Base-by-base conservation (phyloP, 176 grass and related monocot genomes). In the Musa itinerans region DNA sequence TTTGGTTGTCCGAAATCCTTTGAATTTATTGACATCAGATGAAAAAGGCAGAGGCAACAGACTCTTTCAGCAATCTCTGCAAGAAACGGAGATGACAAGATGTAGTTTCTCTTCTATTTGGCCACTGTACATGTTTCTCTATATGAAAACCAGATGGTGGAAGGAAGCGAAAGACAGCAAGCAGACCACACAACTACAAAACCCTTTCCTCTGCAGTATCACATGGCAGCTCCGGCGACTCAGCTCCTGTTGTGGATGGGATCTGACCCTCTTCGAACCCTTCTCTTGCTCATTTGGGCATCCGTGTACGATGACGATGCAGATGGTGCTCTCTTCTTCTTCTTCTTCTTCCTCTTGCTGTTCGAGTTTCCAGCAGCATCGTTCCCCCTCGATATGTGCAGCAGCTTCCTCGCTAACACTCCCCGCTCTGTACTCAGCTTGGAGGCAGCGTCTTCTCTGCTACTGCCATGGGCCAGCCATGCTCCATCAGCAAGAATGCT, bases 241-340 rank as follows among this genome's bases (percentile, higher is more conserved):
- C 29, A 71, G 24, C 53, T 74, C 72, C 72, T 55, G 72, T 74
- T 74, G 53, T 74, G 72, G 13, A 74, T 74, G 2, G 72, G 72
- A 74, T 74, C 72, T 0, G 72, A 74, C 9, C 72, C 72, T 56
- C 72, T 53, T 34, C 72, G 52, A 19, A 57, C 53, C 34, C 52
- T 74, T 57, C 72, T 74, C 14, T 56, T 74, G 52, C 72, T 74
- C 53, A 74, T 56, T 74, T 74, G 52, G 11, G 11, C 53, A 34
- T 56, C 53, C 1, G 72, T 29, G 15, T 19, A 16, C 8, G 52
- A 29, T n/a, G 72, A 74, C n/a, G 50, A 50, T 8, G 53, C 9
- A 27, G 20, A 19, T 19, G 14, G 16, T 19, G 52, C 22, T 54
- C 50, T 27, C 53, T 53, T 13, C 3, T 29, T 15, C 65, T 68